Base-by-base conservation (phyloP, 805 yeast species). In the Saccharomycopsis sp. region DNA sequence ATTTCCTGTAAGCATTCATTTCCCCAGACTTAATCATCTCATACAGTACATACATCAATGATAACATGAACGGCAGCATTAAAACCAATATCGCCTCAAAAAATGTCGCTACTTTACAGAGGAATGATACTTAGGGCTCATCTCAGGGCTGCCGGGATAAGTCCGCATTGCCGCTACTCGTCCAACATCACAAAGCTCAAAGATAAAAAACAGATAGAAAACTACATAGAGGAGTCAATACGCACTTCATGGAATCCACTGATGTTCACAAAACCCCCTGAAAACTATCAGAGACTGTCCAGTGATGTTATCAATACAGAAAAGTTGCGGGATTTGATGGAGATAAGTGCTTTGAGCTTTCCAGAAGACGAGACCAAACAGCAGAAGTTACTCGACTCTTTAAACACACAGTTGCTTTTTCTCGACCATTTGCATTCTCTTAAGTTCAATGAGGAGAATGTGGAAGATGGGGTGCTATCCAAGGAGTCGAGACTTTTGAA, bases 341-440 rank as follows among this genome's bases (percentile, higher is more conserved):
- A 34, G 18, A 40, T 50, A 34, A 59, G 61, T 52, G 61, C 57
- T 3, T 50, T 59, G 14, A 15, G 8, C 20, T 21, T 50, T 34
- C 57, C 59, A 2, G 24, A 14, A n/a, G 40, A 24, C 3, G 34
- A 29, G 5, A 48, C 14, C 20, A 23, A 48, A 18, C 53, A 52
- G 18, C 23, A 34, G 8, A 21, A 52, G 34, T 48, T 59, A 24
- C 46, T 59, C 9, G 40, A 56, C 9, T 23, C 51, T n/a, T 41
- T 59, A 21, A 59, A 59, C 48, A 50, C 51, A n/a, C 61, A 59
- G 50, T 24, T 53, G 5, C 37, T 34, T n/a, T 59, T 59, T 34
- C 24, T 59, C 24, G 54, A 44, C 34, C 61, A 59, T 50, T 51
- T 59, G 24, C 56, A 53, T 20, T 47, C 53, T 16, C 51, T 51